Evolutionary conservation across 441 rosid genomes (phyloP).

Genomic region (Pelargonium australe): DNA sequence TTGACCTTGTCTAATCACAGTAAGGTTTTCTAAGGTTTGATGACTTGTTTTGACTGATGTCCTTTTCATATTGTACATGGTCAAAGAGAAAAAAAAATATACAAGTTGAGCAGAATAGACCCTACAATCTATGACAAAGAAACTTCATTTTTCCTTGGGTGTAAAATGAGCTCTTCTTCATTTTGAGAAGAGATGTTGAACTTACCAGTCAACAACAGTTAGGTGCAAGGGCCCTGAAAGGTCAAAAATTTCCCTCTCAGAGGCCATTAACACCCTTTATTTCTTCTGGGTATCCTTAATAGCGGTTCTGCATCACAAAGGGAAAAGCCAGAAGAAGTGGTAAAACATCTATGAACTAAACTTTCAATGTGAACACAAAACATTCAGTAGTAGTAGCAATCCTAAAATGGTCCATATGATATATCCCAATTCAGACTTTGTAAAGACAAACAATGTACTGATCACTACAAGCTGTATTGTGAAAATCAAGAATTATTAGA

Average conservation of each 20-base stretch:
- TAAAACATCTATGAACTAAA: neutral
- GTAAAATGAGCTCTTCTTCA: neutral
- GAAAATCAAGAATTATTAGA: neutral
- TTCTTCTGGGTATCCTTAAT: slow-evolving; percentile 15
- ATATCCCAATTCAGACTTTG: neutral
- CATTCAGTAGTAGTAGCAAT: neutral
- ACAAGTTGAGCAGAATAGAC: neutral
- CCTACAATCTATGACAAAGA: neutral
- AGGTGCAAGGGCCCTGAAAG: slow-evolving; percentile 46
- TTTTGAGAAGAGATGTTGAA: neutral
- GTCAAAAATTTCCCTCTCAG: slow-evolving; percentile 44
- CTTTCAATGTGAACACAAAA: neutral
- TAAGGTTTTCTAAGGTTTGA: neutral
- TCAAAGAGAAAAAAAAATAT: neutral
- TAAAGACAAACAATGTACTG: neutral
- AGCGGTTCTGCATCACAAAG: slow-evolving; percentile 21
- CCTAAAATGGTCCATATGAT: neutral
- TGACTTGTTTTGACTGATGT: neutral
- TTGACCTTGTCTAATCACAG: neutral
- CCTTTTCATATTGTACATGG: neutral
- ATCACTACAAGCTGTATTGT: neutral
- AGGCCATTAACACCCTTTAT: slow-evolving; percentile 25
- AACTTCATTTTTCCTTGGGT: neutral
- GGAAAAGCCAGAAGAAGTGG: slow-evolving; percentile 13
- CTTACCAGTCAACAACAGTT: slow-evolving; percentile 63